Conservation (phyloP, 371 early-diverging fungal genomes). For the Apophysomyces variabilis region DNA sequence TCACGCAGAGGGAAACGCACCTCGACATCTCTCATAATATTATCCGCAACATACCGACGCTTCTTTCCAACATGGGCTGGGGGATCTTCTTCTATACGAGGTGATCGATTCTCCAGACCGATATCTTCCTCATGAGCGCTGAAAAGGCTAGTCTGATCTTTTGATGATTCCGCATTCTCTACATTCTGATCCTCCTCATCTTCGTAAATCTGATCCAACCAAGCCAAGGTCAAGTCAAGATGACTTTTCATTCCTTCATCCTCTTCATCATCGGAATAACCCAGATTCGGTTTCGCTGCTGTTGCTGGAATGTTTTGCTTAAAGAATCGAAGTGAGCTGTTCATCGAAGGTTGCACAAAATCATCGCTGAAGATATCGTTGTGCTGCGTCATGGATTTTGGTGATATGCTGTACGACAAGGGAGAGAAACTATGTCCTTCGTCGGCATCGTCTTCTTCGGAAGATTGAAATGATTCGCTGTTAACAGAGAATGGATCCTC, state of each 20-base stretch:
- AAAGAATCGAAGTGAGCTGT: neutral
- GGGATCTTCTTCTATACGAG: neutral
- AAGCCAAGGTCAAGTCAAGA: neutral
- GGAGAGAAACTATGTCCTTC: conserved; percentile 1
- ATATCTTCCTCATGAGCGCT: neutral
- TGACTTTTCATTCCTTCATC: neutral
- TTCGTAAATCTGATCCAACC: conserved; percentile 3
- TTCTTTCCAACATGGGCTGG: neutral
- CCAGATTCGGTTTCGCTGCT: neutral
- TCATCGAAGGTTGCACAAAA: neutral
- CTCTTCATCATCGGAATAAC: neutral
- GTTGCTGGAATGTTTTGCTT: neutral
- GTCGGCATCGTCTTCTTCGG: conserved; percentile 6
- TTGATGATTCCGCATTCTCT: neutral
- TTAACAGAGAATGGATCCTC: neutral
- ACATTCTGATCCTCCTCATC: neutral
- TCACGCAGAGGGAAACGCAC: neutral
- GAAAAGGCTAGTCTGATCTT: neutral
- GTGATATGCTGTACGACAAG: neutral
- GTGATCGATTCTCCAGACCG: neutral
- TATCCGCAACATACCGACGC: neutral
- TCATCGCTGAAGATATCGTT: conserved; percentile 6
- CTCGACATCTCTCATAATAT: neutral
- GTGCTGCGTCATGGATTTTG: neutral
- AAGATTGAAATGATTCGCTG: neutral